A percentile compares a stretch with the other conserved stretches of the same genome.
Conservation (phyloP, 1,139 yeast species). For the Martiniozyma asiatica region DNA sequence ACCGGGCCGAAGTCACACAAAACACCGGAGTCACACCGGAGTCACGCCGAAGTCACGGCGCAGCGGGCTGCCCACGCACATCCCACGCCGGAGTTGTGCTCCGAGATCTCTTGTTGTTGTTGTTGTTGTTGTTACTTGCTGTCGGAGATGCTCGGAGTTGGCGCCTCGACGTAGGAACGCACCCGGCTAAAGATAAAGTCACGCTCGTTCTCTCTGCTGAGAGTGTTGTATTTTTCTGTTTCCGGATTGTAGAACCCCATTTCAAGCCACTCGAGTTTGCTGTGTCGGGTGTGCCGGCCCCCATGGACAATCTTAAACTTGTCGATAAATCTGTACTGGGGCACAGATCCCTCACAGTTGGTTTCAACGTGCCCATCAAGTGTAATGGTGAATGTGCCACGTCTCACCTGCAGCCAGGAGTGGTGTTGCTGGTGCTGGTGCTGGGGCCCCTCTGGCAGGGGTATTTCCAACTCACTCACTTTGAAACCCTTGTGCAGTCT, state of each 20-base stretch:
- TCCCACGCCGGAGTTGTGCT: too few relatives aligned
- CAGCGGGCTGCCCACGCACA: too few relatives aligned
- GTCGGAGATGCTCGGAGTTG: too few relatives aligned
- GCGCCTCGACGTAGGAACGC: conserved; percentile 35
- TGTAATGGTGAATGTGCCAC: conserved; percentile 44
- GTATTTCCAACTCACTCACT: conserved; percentile 6
- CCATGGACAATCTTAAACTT: conserved; percentile 42
- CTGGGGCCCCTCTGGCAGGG: background rate
- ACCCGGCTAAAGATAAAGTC: conserved; percentile 65
- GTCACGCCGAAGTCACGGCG: too few relatives aligned
- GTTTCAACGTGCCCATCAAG: conserved; percentile 46
- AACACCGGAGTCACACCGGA: too few relatives aligned
- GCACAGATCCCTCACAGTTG: conserved; percentile 46
- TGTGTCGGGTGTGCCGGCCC: conserved; percentile 45
- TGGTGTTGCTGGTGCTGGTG: conserved; percentile 13
- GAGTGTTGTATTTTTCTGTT: conserved; percentile 39
- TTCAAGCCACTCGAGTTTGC: conserved; percentile 55
- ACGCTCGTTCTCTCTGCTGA: conserved; percentile 58
- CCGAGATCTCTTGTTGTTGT: too few relatives aligned
- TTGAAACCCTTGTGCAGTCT: conserved; percentile 10
- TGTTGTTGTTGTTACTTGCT: too few relatives aligned
- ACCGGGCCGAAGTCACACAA: too few relatives aligned
- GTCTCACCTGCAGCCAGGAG: conserved; percentile 26
- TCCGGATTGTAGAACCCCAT: conserved; percentile 40
- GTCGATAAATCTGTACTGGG: conserved; percentile 53